Evolutionary conservation across 768 basidiomycete species (phyloP), one percentile per base, ranked within the genome.

Genomic region (Amanita polypyramis): DNA sequence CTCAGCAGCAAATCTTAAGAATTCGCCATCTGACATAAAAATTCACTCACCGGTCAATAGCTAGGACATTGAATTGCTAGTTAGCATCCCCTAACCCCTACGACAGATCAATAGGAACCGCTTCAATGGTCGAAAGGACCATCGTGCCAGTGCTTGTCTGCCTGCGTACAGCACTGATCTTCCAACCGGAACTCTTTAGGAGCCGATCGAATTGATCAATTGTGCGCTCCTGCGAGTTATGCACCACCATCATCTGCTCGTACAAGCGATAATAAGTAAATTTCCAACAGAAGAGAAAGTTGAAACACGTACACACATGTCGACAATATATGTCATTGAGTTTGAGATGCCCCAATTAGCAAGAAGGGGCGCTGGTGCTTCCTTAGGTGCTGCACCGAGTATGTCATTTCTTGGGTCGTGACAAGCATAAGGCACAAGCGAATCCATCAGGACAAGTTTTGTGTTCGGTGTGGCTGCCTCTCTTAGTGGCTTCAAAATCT

Each of bases 391-490:
- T 2, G 47, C 47, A 2, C 60, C 62, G 12, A 58, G 57, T 30
- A 63, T 59, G 39, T 12, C 3, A 50, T 50, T 30, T 39, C 17
- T 15, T 12, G 25, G 25, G 25, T 9, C 48, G 14, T 14, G 48
- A 20, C 59, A 61, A 4, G 60, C 57, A 34, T 59, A 58, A 2
- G 62, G 57, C 14, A 68, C 40, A 19, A 71, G 54, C 37, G 50
- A 59, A 40, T 74, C 72, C 27, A 70, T 49, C 5, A 73, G 23
- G 45, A 74, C n/a, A n/a, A n/a, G n/a, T n/a, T n/a, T n/a, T n/a
- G n/a, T n/a, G n/a, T n/a, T n/a, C n/a, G n/a, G n/a, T n/a, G n/a
- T n/a, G n/a, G n/a, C n/a, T n/a, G n/a, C n/a, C n/a, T n/a, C n/a
- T n/a, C n/a, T n/a, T n/a, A 41, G 9, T 36, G 23, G 55, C 14